Evolutionary conservation across 192 early-diverging fungal species (phyloP).

Genomic region (Coemansia aciculifera): DNA sequence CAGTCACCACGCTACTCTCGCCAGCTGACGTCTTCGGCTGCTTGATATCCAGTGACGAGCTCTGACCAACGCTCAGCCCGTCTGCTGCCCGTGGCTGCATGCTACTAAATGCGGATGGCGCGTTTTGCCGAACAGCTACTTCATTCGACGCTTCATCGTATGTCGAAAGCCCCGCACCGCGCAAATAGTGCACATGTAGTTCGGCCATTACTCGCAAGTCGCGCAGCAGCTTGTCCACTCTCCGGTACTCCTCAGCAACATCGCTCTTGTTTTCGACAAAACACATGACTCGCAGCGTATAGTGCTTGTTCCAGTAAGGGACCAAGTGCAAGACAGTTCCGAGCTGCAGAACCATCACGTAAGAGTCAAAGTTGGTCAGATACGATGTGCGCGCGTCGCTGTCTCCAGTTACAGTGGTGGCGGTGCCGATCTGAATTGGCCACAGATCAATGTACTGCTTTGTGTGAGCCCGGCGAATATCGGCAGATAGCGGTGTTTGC

Average conservation of each 20-base stretch:
- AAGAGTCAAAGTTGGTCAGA: slow-evolving; percentile 66
- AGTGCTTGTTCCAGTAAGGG: slow-evolving; percentile 66
- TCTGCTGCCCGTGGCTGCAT: not conserved
- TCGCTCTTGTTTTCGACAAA: slow-evolving; percentile 71
- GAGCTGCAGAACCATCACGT: slow-evolving; percentile 74
- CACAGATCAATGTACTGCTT: slow-evolving; percentile 68
- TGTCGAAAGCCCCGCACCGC: slow-evolving; percentile 26
- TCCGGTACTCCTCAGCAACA: slow-evolving; percentile 60
- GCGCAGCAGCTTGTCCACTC: slow-evolving; percentile 58
- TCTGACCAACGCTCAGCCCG: not conserved
- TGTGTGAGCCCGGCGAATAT: not conserved
- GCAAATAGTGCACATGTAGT: slow-evolving; percentile 59
- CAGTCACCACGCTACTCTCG: not conserved
- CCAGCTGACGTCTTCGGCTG: not conserved
- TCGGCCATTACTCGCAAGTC: slow-evolving; percentile 66
- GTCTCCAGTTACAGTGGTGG: slow-evolving; percentile 21
- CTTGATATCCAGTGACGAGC: not conserved
- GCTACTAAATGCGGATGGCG: not conserved
- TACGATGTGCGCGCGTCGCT: slow-evolving; percentile 25
- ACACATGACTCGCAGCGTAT: slow-evolving; percentile 61
- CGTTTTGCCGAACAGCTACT: not conserved
- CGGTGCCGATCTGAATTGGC: slow-evolving; percentile 66
- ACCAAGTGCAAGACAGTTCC: slow-evolving; percentile 73
- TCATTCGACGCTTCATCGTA: slow-evolving; percentile 41
- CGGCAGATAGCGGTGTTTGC: slow-evolving; percentile 1